Percentiles rank a stretch among this genome's conserved stretches.
These are phyloP conservation scores for Plenodomus lindquistii DNA, from an alignment of 2,329 filamentous ascomycete genomes.

Conservation along the genomic window DNA sequence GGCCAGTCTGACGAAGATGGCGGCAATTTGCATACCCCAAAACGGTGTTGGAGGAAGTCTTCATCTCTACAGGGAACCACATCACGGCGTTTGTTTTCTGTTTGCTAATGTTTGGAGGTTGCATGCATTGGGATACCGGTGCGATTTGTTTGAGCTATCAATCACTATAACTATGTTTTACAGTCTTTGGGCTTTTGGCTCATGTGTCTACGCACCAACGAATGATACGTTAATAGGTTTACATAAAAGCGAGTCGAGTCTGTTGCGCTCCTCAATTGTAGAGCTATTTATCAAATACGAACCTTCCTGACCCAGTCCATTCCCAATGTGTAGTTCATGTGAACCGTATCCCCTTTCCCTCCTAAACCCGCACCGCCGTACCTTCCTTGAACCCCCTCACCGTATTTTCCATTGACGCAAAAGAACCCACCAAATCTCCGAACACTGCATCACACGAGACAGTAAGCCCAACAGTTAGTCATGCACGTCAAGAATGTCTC, in stretches of 20 bases:
- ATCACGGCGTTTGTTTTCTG: slow-evolving; percentile 12
- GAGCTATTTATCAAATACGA: slow-evolving; percentile 1
- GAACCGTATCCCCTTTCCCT: neutral
- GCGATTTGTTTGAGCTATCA: neutral
- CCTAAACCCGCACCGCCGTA: neutral
- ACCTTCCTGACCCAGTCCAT: slow-evolving; percentile 1
- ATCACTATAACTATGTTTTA: slow-evolving; percentile 8
- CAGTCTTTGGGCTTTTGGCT: slow-evolving; percentile 1
- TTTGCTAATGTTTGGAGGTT: slow-evolving; percentile 3
- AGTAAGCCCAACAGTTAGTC: too few species aligned
- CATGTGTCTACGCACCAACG: slow-evolving; percentile 15
- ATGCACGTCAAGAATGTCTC: too few species aligned
- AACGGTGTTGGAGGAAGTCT: slow-evolving; percentile 17
- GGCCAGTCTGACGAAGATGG: slow-evolving; percentile 6
- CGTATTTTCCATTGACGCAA: neutral
- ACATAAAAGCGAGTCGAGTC: slow-evolving; percentile 13
- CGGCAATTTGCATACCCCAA: slow-evolving; percentile 22
- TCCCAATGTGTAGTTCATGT: neutral
- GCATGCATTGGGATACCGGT: slow-evolving; percentile 15
- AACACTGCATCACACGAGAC: too few species aligned
- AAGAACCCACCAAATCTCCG: too few species aligned
- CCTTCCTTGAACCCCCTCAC: neutral
- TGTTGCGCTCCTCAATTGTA: slow-evolving; percentile 6
- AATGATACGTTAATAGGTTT: slow-evolving; percentile 18
- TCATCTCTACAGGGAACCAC: neutral